Evolutionary conservation across 1,284 basidiomycete genomes (phyloP).

Genomic region (Athelia sp.): DNA sequence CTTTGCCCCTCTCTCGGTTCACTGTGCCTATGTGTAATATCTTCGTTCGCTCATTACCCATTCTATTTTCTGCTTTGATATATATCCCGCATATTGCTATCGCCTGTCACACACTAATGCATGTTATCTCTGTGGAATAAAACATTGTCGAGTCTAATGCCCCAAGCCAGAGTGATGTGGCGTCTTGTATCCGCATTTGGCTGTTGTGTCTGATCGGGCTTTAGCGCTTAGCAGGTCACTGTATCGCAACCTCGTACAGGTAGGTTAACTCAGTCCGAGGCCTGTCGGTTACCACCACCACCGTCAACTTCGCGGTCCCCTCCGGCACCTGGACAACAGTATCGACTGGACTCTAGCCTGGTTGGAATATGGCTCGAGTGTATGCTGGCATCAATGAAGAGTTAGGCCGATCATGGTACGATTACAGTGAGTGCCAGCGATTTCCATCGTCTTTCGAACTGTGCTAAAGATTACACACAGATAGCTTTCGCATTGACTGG

Average conservation of each 20-base stretch:
- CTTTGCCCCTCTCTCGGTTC: not conserved
- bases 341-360: constrained; percentile 6
- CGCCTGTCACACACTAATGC: no score
- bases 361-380: constrained; percentile 42
- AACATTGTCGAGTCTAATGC: no score
- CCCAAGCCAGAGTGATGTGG: no score
- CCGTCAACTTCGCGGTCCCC: not conserved
- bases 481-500: constrained; percentile 95
- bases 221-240: no score
- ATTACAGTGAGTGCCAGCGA: constrained; percentile 55
- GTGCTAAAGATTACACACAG: no score
- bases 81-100: not conserved
- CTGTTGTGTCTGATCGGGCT: no score
- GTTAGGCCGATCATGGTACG: constrained; percentile 73
- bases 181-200: no score
- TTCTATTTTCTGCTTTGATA: not conserved
- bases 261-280: no score
- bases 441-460: constrained; percentile 12
- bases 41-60: constrained; percentile 8
- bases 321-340: not conserved
- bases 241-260: no score
- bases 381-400: constrained; percentile 72
- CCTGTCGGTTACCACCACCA: no score
- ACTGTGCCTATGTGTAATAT: constrained; percentile 9
- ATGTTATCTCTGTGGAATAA: no score